Evolutionary conservation across 129 eudicot species (phyloP).

Genomic region (Flaveria bidentis): DNA sequence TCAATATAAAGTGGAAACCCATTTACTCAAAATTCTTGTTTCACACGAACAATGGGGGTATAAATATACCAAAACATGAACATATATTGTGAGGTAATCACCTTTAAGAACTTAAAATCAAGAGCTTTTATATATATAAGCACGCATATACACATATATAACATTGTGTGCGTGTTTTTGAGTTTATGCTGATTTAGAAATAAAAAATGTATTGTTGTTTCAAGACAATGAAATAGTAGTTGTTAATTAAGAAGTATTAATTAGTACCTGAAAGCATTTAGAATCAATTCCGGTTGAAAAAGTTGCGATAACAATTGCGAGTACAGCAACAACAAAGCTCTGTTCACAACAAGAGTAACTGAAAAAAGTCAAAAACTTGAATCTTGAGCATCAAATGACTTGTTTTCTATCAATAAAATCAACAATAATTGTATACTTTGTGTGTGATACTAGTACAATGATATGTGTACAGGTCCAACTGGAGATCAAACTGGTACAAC

Average conservation of each 20-base stretch:
- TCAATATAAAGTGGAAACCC: too few species aligned
- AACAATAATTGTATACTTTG: background rate
- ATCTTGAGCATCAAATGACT: conserved; percentile 21
- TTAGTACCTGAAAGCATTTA: conserved; percentile 79
- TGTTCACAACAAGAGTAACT: conserved; percentile 37
- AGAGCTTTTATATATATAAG: too few species aligned
- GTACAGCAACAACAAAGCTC: conserved; percentile 82
- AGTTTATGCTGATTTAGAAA: background rate
- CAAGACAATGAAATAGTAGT: background rate
- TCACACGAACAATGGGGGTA: too few species aligned
- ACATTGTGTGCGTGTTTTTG: background rate
- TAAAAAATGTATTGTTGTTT: background rate
- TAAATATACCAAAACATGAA: too few species aligned
- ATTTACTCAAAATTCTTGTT: too few species aligned
- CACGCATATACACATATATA: too few species aligned
- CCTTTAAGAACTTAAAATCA: too few species aligned
- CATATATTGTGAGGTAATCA: too few species aligned
- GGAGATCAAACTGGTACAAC: background rate
- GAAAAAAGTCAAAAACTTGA: conserved; percentile 11
- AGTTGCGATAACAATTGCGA: conserved; percentile 79
- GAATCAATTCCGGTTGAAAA: conserved; percentile 88
- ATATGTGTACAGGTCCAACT: background rate
- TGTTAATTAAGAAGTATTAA: background rate
- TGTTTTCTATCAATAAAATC: conserved; percentile 5
- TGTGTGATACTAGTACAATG: background rate